These are phyloP conservation scores for Epichloe baconii DNA, from an alignment of 2,329 filamentous ascomycete species.

Conservation along the genomic window DNA sequence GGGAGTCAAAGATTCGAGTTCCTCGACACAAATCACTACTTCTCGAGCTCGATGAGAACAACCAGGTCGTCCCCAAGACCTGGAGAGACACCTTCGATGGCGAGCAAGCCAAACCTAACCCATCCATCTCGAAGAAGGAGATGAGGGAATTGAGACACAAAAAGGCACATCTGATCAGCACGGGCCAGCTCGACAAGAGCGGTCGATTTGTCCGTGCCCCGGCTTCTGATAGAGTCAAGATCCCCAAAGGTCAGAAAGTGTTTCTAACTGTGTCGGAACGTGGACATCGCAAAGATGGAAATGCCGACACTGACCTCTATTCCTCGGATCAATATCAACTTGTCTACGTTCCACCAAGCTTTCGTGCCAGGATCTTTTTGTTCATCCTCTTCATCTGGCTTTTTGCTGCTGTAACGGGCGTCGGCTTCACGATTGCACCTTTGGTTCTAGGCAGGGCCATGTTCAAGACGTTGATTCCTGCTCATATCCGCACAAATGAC, in stretches of 20 bases:
- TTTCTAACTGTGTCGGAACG: conserved; percentile 63
- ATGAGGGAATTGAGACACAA: conserved; percentile 22
- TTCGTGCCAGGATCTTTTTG: conserved; percentile 63
- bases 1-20: conserved; percentile 17
- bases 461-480: conserved; percentile 59
- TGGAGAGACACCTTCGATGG: conserved; percentile 45
- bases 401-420: conserved; percentile 79
- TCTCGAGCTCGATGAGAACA: conserved; percentile 30
- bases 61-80: conserved; percentile 36
- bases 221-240: conserved; percentile 86
- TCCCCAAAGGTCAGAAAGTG: conserved; percentile 69
- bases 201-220: conserved; percentile 86
- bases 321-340: conserved; percentile 50
- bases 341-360: conserved; percentile 75
- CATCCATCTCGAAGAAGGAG: conserved; percentile 22
- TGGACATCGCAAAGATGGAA: conserved; percentile 49
- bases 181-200: conserved; percentile 47
- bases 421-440: conserved; percentile 75
- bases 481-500: conserved; percentile 70
- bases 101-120: conserved; percentile 29
- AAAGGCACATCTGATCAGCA: conserved; percentile 33
- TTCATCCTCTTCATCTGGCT: conserved; percentile 89
- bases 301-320: conserved; percentile 35
- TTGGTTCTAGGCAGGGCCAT: conserved; percentile 72
- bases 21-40: conserved; percentile 30